A percentile compares a stretch with the other conserved stretches of the same genome.
phyloP scores from a whole-genome alignment of 805 yeast species.

The Sugiyamaella lignohabitans region DNA sequence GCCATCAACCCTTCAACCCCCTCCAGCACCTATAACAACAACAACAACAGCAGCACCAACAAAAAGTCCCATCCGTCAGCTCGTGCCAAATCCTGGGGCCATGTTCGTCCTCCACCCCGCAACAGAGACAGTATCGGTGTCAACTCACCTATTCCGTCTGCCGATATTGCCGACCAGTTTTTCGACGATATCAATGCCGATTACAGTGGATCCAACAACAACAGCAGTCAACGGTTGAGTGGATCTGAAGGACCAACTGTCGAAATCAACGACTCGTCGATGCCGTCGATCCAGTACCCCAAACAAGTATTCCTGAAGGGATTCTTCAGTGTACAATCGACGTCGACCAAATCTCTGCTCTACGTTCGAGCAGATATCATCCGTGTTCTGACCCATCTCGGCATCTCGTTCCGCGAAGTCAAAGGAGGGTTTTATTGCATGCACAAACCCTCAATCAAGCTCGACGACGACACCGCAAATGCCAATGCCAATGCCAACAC shows the following conservation, averaged over 20 bases:
- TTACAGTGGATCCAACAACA: conserved; percentile 4
- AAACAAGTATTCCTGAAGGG: conserved; percentile 87
- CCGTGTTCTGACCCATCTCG: conserved; percentile 63
- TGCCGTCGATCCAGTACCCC: conserved; percentile 80
- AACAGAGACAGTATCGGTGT: not conserved
- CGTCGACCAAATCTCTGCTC: conserved; percentile 87
- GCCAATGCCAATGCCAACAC: conserved; percentile 11
- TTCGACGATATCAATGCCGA: conserved; percentile 20
- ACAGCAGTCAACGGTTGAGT: conserved; percentile 1
- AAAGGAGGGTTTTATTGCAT: conserved; percentile 90
- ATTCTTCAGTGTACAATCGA: conserved; percentile 88
- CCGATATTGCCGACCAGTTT: conserved; percentile 19
- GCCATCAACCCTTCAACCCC: conserved; percentile 4
- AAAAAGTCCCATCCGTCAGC: conserved; percentile 66
- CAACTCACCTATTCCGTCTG: conserved; percentile 8
- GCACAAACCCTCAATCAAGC: conserved; percentile 41
- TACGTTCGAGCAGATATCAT: conserved; percentile 81
- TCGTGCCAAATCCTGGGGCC: conserved; percentile 83
- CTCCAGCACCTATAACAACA: no score
- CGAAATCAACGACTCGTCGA: conserved; percentile 6
- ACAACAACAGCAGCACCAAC: not conserved
- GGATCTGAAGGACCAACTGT: conserved; percentile 4
- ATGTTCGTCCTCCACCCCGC: conserved; percentile 29
- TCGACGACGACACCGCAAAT: conserved; percentile 13
- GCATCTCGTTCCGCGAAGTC: conserved; percentile 80